Conservation (phyloP, 2,329 filamentous ascomycete species). For the Beauveria australis region DNA sequence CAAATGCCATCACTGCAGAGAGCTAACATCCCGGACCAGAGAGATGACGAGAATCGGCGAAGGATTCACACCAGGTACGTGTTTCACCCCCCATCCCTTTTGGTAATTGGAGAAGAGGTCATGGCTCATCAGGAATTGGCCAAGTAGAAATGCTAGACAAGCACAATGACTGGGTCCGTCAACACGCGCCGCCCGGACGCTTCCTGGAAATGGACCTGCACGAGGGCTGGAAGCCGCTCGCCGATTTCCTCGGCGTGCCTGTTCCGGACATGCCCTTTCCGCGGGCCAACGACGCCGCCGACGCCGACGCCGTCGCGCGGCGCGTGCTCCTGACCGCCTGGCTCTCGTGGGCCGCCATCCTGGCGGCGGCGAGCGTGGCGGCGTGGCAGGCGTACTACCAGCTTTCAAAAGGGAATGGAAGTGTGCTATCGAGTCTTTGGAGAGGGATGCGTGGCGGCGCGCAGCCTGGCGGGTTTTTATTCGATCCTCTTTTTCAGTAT, state of each 20-base stretch:
- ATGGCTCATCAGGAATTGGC: too few relatives aligned
- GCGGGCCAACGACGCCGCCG: constrained; percentile 18
- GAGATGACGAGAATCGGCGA: not conserved
- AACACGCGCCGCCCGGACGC: constrained; percentile 12
- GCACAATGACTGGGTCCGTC: constrained; percentile 14
- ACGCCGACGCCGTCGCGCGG: constrained; percentile 1
- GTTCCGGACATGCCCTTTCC: constrained; percentile 21
- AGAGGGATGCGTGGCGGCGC: too few relatives aligned
- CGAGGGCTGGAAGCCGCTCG: constrained; percentile 22
- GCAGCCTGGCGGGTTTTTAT: too few relatives aligned
- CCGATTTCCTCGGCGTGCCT: constrained; percentile 19
- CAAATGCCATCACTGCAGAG: too few relatives aligned
- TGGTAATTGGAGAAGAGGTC: not conserved
- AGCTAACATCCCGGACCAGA: not conserved
- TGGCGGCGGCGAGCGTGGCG: not conserved
- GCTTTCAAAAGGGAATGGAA: not conserved
- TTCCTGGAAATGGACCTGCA: constrained; percentile 16
- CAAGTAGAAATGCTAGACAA: constrained; percentile 12
- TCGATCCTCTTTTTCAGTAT: too few relatives aligned
- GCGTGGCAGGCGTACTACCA: not conserved
- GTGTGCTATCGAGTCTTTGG: too few relatives aligned
- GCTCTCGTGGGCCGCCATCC: constrained; percentile 1
- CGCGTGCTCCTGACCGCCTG: not conserved
- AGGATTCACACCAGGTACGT: not conserved
- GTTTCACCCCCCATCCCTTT: too few relatives aligned